Evolutionary conservation across 768 basidiomycete species (phyloP), one percentile per base, ranked within the genome.

Genomic region (Suillus variegatus): DNA sequence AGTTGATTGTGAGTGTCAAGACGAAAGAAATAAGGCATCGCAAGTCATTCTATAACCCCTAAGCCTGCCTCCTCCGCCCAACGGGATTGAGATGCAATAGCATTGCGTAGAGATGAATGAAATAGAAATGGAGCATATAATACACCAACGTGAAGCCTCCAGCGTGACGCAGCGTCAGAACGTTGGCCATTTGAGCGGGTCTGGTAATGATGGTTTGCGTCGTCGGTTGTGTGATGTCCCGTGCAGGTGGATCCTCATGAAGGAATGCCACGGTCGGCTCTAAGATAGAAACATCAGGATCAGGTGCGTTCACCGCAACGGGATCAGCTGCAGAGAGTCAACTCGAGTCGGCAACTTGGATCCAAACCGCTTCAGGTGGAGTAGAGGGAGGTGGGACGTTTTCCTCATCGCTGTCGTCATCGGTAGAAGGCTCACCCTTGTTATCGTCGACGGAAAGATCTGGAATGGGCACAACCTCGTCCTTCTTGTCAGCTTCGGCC

Each of bases 321-420:
- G 68, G 54, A 36, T 12, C 32, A 22, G 62, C 46, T 66, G 66
- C 63, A 69, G 71, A 66, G 71, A 76, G 75, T 76, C 75, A 76
- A 66, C 74, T 78, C 10, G 75, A 76, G 57, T 68, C 62, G 8
- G 65, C 49, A 36, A 77, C 75, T 44, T 2, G 64, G 67, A 75
- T 73, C 77, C 78, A 73, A 62, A 69, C 35, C 51, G 70, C 65
- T 66, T 74, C 74, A 6, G 76, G 69, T 68, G 75, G 70, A 12
- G 71, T 71, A 14, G 71, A 74, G 12, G 74, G 71, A 54, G 77
- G 76, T 40, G 75, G 77, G 18, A 79, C 70, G 55, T 81, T 80
- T 71, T 82, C 82, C 63, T 75, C 76, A 38, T 82, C 81, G 56
- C 80, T 82, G 47, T 82, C 80, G 36, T 79, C 78, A 62, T 79